Percentiles rank a stretch among this genome's conserved stretches.
Conservation (phyloP, 1,139 yeast species). For the Suhomyces bribrorum region DNA sequence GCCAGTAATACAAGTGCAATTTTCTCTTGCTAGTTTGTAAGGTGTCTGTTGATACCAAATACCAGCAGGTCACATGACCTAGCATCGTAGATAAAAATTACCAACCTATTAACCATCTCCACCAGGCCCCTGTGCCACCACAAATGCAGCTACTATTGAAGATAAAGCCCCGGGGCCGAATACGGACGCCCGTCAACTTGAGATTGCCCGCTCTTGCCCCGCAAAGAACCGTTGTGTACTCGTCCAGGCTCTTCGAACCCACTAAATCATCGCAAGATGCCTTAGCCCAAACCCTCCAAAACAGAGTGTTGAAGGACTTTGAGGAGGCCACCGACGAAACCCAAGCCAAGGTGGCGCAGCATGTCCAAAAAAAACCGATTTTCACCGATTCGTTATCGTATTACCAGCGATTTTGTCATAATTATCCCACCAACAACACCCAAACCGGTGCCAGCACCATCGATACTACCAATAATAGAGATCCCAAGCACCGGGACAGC, state of each 20-base stretch:
- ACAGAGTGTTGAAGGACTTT: slow-evolving; percentile 1
- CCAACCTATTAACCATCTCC: not conserved
- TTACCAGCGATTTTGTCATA: not conserved
- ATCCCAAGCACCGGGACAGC: not conserved
- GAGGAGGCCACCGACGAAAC: slow-evolving; percentile 4
- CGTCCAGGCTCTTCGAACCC: not conserved
- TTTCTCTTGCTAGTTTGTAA: no score
- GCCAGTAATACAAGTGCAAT: no score
- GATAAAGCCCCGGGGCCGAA: slow-evolving; percentile 13
- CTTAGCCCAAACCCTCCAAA: not conserved
- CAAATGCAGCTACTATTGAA: slow-evolving; percentile 1
- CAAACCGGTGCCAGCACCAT: not conserved
- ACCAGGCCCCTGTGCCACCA: not conserved
- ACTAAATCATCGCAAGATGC: not conserved
- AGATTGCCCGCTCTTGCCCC: not conserved
- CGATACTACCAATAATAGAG: not conserved
- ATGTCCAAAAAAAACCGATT: slow-evolving; percentile 3
- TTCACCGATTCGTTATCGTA: slow-evolving; percentile 4
- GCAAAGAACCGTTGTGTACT: not conserved
- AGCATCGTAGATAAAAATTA: not conserved
- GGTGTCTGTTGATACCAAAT: no score
- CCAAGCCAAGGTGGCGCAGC: slow-evolving; percentile 3
- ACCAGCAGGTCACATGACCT: not conserved
- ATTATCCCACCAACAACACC: not conserved
- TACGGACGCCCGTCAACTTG: slow-evolving; percentile 11